phyloP scores from a whole-genome alignment of 345 rosid genomes.

The Ceriops zippeliana region DNA sequence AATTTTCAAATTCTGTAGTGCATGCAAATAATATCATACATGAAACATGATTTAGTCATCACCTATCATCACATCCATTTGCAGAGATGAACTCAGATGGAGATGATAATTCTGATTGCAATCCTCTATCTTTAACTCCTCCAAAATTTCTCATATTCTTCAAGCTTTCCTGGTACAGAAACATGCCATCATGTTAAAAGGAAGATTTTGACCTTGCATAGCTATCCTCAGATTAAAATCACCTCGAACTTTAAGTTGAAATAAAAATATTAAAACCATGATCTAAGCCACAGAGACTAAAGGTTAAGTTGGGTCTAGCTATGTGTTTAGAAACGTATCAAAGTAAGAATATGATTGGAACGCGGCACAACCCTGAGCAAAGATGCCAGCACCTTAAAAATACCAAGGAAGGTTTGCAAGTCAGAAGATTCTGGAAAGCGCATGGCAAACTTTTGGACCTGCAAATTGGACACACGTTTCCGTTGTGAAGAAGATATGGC shows the following conservation, averaged over 20 bases:
- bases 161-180: slow-evolving; percentile 8
- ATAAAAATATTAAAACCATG: no score
- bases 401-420: slow-evolving; percentile 10
- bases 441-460: slow-evolving; percentile 26
- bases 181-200: neutral
- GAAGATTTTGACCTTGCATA: neutral
- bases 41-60: neutral
- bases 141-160: slow-evolving; percentile 6
- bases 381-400: slow-evolving; percentile 7
- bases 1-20: neutral
- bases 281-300: no score
- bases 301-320: no score
- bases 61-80: slow-evolving; percentile 1
- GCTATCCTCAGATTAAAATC: neutral
- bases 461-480: neutral
- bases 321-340: no score
- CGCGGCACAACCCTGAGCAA: neutral
- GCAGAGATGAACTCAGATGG: neutral
- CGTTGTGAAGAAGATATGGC: neutral
- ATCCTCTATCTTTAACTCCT: neutral
- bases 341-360: neutral
- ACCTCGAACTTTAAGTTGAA: no score
- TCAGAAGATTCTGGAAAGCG: slow-evolving; percentile 15
- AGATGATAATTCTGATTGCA: slow-evolving; percentile 6
- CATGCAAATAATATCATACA: neutral